Conservation (phyloP, 2,329 filamentous ascomycete genomes). For the Akanthomyces muscarius region DNA sequence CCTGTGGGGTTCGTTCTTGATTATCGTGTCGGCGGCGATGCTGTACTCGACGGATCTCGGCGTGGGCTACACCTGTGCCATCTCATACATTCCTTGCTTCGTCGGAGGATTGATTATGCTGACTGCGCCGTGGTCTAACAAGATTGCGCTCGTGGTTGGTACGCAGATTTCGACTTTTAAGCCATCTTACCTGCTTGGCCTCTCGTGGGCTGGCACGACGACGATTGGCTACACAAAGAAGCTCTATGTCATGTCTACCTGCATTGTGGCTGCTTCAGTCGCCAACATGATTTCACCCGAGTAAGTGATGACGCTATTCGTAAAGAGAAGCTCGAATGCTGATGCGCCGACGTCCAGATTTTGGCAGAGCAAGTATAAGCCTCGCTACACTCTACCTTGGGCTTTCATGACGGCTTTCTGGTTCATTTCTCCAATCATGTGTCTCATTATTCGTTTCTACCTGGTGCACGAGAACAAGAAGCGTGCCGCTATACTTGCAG, state of each 20-base stretch:
- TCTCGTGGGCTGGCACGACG: slow-evolving; percentile 27
- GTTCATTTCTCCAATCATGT: slow-evolving; percentile 26
- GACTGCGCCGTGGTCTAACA: slow-evolving; percentile 26
- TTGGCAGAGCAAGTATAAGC: slow-evolving; percentile 24
- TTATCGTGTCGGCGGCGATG: slow-evolving; percentile 23
- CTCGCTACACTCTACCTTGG: slow-evolving; percentile 23
- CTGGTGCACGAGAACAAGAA: slow-evolving; percentile 21
- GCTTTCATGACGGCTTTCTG: slow-evolving; percentile 26
- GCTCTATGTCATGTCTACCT: slow-evolving; percentile 24
- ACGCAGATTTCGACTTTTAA: slow-evolving; percentile 30
- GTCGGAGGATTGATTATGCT: slow-evolving; percentile 25
- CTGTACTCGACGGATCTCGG: slow-evolving; percentile 22
- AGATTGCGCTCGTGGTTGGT: slow-evolving; percentile 27
- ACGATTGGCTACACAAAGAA: slow-evolving; percentile 25
- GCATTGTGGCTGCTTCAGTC: slow-evolving; percentile 23
- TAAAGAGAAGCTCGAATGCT: background rate
- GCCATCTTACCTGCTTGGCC: slow-evolving; percentile 27
- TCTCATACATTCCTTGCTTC: slow-evolving; percentile 26
- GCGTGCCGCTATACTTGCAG: slow-evolving; percentile 14
- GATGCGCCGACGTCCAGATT: slow-evolving; percentile 18
- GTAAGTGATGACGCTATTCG: slow-evolving; percentile 18
- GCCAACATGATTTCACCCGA: slow-evolving; percentile 29
- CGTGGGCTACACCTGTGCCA: slow-evolving; percentile 25
- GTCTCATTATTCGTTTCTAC: slow-evolving; percentile 25
- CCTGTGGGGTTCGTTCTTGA: slow-evolving; percentile 22